Base-by-base conservation (phyloP, 352 stramenopile genomes). In the Globisporangium camurandrum region DNA sequence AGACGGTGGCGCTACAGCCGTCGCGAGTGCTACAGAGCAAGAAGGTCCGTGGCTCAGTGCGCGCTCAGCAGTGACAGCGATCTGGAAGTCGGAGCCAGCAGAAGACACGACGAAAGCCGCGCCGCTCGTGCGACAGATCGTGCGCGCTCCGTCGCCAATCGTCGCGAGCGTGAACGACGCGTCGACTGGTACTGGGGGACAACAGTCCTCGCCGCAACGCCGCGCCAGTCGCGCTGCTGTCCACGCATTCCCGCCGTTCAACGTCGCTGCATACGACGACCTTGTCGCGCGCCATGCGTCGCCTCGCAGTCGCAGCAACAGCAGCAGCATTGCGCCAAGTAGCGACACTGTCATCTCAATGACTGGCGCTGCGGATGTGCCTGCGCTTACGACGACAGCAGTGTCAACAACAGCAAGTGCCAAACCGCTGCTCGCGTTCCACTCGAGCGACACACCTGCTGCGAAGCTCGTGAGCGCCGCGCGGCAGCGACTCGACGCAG, bases 21-120 rank as follows among this genome's bases (percentile, higher is more conserved):
- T 22, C n/a, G 10, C 27, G 30, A n/a, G n/a, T n/a, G n/a, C n/a
- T n/a, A n/a, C 59, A 22, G 72, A 85, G 9, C 52, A 62, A 4
- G 72, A 84, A 14, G 64, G 65, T 44, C 76, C 68, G 26, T 78
- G 70, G 69, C 59, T 58, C 47, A 50, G 55, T 34, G 61, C 77
- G 22, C 66, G 66, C 33, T 59, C 64, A 10, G n/a, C n/a, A n/a
- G 80, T 72, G 61, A 61, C 55, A 26, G 71, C 75, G 14, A 41
- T 83, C 14, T 61, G 73, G 43, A 71, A 76, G 20, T 65, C 62
- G 3, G 70, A 83, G 7, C 49, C 51, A n/a, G 43, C 8, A 17
- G 64, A 68, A 27, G 72, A 82, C 9, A 4, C 31, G 8, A 37
- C 20, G 9, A 84, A 84, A 41, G 27, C 45, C 11, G 41, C 54